A percentile compares a stretch with the other conserved stretches of the same genome.
Evolutionary conservation across 306 rosid genomes (phyloP).

Genomic region (Inga laurina): DNA sequence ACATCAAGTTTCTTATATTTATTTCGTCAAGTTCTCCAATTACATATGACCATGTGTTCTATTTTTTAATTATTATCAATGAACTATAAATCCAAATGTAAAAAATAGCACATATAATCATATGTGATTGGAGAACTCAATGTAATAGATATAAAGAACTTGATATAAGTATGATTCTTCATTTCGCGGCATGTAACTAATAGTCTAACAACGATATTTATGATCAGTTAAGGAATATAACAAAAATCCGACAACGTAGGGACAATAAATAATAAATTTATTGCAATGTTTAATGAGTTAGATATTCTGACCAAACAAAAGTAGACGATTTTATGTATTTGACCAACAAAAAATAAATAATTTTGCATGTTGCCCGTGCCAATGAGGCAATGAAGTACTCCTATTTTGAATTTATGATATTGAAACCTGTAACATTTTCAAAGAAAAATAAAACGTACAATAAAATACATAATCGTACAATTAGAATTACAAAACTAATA

Average conservation of each 20-base stretch:
- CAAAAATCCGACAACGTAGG: neutral
- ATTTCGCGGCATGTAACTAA: neutral
- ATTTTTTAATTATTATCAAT: too few relatives aligned
- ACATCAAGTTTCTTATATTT: neutral
- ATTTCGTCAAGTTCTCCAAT: too few relatives aligned
- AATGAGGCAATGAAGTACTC: neutral
- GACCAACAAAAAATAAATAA: neutral
- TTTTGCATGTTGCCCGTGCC: neutral
- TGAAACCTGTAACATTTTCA: neutral
- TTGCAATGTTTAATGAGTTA: neutral
- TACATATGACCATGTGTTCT: neutral
- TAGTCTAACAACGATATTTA: conserved; percentile 6
- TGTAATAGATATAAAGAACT: too few relatives aligned
- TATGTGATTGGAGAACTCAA: too few relatives aligned
- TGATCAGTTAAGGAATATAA: conserved; percentile 9
- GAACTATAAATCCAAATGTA: too few relatives aligned
- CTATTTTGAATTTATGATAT: neutral
- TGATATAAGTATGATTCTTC: too few relatives aligned
- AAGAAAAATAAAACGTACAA: neutral
- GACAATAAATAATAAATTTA: neutral
- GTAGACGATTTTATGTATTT: neutral
- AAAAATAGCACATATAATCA: too few relatives aligned
- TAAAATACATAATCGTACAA: too few relatives aligned
- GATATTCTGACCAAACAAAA: neutral
- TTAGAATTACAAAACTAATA: too few relatives aligned